Conservation (phyloP, 441 rosid species). For the Syzygium malaccense region DNA sequence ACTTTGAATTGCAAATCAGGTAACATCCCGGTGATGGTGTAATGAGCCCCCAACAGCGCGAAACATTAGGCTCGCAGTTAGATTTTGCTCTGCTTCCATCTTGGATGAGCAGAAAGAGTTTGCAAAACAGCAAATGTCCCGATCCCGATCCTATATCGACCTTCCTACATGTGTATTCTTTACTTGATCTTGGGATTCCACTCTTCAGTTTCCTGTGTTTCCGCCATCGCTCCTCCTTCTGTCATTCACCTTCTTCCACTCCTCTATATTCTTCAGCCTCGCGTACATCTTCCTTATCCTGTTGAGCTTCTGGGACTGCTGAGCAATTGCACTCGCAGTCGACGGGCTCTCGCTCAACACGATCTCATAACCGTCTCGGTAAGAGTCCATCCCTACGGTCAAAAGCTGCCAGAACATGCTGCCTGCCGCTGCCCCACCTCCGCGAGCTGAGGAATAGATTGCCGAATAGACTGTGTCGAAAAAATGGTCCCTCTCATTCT, state of each 20-base stretch:
- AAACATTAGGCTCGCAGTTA: neutral
- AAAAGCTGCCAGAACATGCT: constrained; percentile 74
- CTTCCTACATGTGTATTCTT: neutral
- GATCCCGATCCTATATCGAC: neutral
- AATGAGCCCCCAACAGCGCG: neutral
- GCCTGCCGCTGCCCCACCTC: constrained; percentile 63
- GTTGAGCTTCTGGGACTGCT: constrained; percentile 59
- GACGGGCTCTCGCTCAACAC: constrained; percentile 50
- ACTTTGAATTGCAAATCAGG: neutral
- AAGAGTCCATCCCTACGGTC: constrained; percentile 45
- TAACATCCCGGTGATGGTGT: neutral
- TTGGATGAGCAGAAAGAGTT: neutral
- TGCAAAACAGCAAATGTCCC: neutral
- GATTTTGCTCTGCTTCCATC: neutral
- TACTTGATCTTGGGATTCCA: neutral
- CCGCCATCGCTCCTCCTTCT: neutral
- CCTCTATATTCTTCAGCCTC: constrained; percentile 49
- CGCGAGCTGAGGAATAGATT: constrained; percentile 47
- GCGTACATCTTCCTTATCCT: constrained; percentile 57
- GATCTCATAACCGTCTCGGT: constrained; percentile 60
- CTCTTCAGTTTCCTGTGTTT: neutral
- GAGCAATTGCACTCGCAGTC: constrained; percentile 49
- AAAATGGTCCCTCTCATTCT: constrained; percentile 36
- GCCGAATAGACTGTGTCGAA: constrained; percentile 43
- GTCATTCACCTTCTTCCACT: constrained; percentile 50